These are phyloP conservation scores for Chalara sp. DNA, from an alignment of 2,329 filamentous ascomycete species.

Conservation along the genomic window DNA sequence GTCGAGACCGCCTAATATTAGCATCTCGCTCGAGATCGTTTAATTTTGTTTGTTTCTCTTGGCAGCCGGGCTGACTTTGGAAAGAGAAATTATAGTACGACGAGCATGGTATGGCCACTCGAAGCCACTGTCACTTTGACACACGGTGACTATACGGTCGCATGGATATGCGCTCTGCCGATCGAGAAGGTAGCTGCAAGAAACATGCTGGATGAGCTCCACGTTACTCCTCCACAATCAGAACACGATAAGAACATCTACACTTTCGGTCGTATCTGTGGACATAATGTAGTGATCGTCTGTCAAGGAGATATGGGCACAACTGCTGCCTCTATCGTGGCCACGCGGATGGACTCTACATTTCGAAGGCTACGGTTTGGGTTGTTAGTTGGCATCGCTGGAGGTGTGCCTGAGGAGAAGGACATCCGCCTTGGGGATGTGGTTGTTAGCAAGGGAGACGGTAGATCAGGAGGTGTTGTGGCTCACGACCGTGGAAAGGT, in stretches of 20 bases:
- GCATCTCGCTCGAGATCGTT: too few species aligned
- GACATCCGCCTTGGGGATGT: slow-evolving; percentile 12
- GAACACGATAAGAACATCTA: slow-evolving; percentile 19
- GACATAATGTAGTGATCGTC: slow-evolving; percentile 21
- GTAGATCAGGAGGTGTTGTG: slow-evolving; percentile 8
- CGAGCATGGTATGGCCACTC: not conserved
- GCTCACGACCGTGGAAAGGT: slow-evolving; percentile 14
- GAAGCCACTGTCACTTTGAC: not conserved
- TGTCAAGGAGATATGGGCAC: slow-evolving; percentile 8
- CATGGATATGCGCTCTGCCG: slow-evolving; percentile 27
- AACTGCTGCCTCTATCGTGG: slow-evolving; percentile 24
- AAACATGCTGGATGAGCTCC: slow-evolving; percentile 24
- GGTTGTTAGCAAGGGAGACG: slow-evolving; percentile 7
- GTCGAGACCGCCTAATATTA: too few species aligned
- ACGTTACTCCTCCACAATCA: slow-evolving; percentile 13
- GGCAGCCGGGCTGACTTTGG: not conserved
- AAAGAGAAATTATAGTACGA: not conserved
- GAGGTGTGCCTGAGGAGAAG: slow-evolving; percentile 12
- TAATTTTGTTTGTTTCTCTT: too few species aligned
- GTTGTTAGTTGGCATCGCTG: slow-evolving; percentile 30
- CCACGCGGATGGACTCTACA: slow-evolving; percentile 22
- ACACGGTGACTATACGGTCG: slow-evolving; percentile 23
- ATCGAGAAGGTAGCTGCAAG: slow-evolving; percentile 24
- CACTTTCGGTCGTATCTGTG: slow-evolving; percentile 15
- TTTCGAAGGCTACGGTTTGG: slow-evolving; percentile 21